Conservation (phyloP, 805 yeast species). For the Monosporozyma aquatica region DNA sequence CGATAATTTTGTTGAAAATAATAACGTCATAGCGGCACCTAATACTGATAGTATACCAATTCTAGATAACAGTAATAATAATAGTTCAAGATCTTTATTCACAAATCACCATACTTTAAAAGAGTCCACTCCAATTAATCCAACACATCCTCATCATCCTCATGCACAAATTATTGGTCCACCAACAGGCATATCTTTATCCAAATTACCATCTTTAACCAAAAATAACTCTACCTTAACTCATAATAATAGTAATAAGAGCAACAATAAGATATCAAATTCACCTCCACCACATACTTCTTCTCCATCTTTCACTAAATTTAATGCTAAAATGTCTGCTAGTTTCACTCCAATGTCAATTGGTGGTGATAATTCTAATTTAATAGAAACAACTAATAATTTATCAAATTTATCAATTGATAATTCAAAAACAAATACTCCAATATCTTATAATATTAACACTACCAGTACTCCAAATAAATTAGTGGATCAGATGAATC, state of each 20-base stretch:
- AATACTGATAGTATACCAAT: neutral
- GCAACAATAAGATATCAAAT: neutral
- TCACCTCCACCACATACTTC: conserved; percentile 6
- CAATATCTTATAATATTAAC: neutral
- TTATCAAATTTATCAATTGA: neutral
- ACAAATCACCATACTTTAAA: no score
- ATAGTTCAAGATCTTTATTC: no score
- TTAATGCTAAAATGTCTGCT: conserved; percentile 47
- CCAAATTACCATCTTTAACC: conserved; percentile 2
- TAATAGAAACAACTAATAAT: conserved; percentile 2
- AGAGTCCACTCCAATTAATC: neutral
- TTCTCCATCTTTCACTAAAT: conserved; percentile 26
- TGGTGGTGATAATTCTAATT: conserved; percentile 12
- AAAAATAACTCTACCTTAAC: no score
- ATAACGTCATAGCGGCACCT: neutral
- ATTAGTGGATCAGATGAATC: neutral
- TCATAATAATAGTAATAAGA: neutral
- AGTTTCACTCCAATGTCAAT: conserved; percentile 25
- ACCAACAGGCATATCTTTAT: conserved; percentile 1
- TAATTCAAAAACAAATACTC: neutral
- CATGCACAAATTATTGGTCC: conserved; percentile 1
- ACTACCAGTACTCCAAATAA: neutral
- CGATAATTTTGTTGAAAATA: conserved; percentile 15
- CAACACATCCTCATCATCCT: no score
- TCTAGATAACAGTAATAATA: neutral